Conservation (phyloP, 2,329 filamentous ascomycete genomes). For the Stemphylium beticola region DNA sequence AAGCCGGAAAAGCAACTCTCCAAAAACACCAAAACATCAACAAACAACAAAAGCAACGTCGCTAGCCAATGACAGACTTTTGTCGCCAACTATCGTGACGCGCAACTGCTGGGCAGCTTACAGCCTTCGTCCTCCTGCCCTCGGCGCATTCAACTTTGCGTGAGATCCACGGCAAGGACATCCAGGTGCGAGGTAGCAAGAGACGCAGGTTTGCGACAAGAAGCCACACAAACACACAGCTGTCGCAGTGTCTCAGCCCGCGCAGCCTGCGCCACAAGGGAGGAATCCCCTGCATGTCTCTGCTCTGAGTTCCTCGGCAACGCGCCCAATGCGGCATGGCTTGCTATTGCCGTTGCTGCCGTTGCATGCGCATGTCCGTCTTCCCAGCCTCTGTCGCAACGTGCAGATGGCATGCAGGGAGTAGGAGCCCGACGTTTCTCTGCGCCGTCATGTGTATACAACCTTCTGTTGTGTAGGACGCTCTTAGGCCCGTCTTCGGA, state of each 20-base stretch:
- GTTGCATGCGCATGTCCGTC: conserved; percentile 10
- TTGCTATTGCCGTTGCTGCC: no score
- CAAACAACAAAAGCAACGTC: not conserved
- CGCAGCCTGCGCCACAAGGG: conserved; percentile 26
- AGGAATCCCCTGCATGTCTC: conserved; percentile 24
- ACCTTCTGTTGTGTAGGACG: conserved; percentile 16
- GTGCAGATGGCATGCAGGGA: not conserved
- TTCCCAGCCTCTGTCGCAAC: not conserved
- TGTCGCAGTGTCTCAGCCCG: conserved; percentile 24
- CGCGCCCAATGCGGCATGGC: not conserved
- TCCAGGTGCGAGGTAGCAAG: no score
- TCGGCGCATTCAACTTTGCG: conserved; percentile 2
- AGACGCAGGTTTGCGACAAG: not conserved
- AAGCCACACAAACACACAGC: not conserved
- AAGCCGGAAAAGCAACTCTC: not conserved
- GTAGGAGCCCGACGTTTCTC: not conserved
- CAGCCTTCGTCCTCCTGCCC: not conserved
- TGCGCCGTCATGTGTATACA: conserved; percentile 13
- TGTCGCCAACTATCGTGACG: not conserved
- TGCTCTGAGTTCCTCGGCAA: conserved; percentile 15
- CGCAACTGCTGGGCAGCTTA: not conserved
- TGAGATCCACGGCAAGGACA: no score
- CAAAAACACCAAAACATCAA: not conserved
- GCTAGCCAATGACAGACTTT: not conserved
- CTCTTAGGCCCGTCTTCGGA: conserved; percentile 27